Percentiles rank a stretch among this genome's conserved stretches.
These are phyloP conservation scores for Chlorella ohadii DNA, from an alignment of 139 green algal species.

Conservation along the genomic window DNA sequence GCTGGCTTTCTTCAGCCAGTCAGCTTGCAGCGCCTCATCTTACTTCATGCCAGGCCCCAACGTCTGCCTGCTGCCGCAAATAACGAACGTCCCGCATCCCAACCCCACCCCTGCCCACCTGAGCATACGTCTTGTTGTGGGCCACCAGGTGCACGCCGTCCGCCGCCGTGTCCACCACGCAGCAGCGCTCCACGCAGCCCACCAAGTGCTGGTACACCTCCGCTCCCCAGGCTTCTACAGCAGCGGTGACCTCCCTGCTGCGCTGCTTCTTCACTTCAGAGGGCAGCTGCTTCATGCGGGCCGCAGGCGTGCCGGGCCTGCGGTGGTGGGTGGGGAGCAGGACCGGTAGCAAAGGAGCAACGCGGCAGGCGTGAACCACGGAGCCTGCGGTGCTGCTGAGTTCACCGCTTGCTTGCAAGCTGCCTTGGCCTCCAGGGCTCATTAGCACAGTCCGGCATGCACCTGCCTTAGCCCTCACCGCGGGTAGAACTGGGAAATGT, in stretches of 20 bases:
- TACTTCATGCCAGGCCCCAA: no score
- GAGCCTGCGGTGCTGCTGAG: no score
- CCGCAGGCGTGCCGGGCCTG: slow-evolving; percentile 88
- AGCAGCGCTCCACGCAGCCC: slow-evolving; percentile 72
- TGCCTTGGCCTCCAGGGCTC: no score
- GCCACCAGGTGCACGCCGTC: slow-evolving; percentile 78
- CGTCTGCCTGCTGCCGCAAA: no score
- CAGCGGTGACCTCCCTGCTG: slow-evolving; percentile 68
- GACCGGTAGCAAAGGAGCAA: background rate
- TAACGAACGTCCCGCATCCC: no score
- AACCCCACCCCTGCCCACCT: slow-evolving; percentile 59
- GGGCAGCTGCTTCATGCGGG: slow-evolving; percentile 82
- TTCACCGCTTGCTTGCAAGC: no score
- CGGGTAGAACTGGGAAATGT: slow-evolving; percentile 96
- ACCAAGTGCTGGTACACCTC: slow-evolving; percentile 66
- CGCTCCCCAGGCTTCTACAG: slow-evolving; percentile 73
- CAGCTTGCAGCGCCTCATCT: no score
- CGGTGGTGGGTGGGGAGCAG: no score
- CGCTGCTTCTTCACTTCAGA: slow-evolving; percentile 58
- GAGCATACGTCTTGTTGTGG: slow-evolving; percentile 86
- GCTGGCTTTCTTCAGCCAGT: no score
- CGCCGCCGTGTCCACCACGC: slow-evolving; percentile 86
- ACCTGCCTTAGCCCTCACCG: slow-evolving; percentile 35
- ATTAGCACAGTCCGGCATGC: background rate
- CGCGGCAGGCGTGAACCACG: no score